phyloP scores from a whole-genome alignment of 352 stramenopile genomes.

The Peronospora farinosa region DNA sequence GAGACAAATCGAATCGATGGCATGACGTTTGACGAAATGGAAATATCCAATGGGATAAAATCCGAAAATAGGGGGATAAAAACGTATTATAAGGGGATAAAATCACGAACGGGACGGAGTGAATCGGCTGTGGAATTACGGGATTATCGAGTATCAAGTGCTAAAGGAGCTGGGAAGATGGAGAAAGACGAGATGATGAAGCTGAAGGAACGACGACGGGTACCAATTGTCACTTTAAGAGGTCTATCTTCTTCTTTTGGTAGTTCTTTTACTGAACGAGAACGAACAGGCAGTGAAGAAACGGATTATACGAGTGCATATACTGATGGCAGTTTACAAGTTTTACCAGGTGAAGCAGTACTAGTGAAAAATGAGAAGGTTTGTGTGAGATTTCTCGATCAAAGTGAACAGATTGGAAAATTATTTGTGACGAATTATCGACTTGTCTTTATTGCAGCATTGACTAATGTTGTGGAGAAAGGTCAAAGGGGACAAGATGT shows the following conservation, averaged over 20 bases:
- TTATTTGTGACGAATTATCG: slow-evolving; percentile 80
- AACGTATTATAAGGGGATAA: not conserved
- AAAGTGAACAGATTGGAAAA: slow-evolving; percentile 43
- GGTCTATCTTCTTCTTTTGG: slow-evolving; percentile 10
- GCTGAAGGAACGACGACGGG: slow-evolving; percentile 23
- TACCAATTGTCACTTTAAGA: slow-evolving; percentile 1
- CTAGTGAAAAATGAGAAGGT: slow-evolving; percentile 61
- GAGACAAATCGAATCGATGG: slow-evolving; percentile 17
- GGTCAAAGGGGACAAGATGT: slow-evolving; percentile 12
- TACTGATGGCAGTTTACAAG: slow-evolving; percentile 34
- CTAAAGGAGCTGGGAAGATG: not conserved
- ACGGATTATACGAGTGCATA: slow-evolving; percentile 19
- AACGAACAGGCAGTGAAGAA: slow-evolving; percentile 26
- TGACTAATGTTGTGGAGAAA: slow-evolving; percentile 10
- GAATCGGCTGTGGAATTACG: slow-evolving; percentile 9
- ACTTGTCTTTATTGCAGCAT: slow-evolving; percentile 59
- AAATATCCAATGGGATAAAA: not conserved
- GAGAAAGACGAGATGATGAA: slow-evolving; percentile 21
- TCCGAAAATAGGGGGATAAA: too few relatives aligned
- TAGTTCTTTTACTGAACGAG: slow-evolving; percentile 15
- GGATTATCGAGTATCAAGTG: slow-evolving; percentile 7
- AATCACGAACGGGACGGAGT: slow-evolving; percentile 4
- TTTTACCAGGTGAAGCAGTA: slow-evolving; percentile 58
- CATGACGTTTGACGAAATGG: too few relatives aligned
- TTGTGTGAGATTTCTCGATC: slow-evolving; percentile 44